Evolutionary conservation across 352 stramenopile genomes (phyloP).

Genomic region (Phytopythium mirpurense): DNA sequence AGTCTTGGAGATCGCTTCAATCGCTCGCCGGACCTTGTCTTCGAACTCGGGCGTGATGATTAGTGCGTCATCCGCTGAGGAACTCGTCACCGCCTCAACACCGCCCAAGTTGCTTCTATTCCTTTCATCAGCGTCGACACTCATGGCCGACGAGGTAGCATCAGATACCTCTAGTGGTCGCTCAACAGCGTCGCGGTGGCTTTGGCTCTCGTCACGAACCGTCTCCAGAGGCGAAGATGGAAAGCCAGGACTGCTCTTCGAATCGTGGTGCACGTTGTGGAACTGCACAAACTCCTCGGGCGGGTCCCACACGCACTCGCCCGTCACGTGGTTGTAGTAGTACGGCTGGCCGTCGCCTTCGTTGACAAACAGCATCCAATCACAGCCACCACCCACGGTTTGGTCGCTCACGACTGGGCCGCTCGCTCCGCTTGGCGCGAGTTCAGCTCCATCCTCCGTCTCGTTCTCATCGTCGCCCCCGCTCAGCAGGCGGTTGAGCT

Average conservation of each 20-base stretch:
- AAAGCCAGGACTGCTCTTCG: neutral
- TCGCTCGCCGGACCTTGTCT: slow-evolving; percentile 43
- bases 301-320: slow-evolving; percentile 61
- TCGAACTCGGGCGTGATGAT: slow-evolving; percentile 42
- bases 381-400: slow-evolving; percentile 3
- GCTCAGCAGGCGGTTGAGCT: slow-evolving; percentile 49
- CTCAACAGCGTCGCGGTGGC: neutral
- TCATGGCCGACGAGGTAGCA: neutral
- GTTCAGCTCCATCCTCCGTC: neutral
- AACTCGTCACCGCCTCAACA: neutral
- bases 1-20: slow-evolving; percentile 36
- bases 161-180: neutral
- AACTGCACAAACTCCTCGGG: slow-evolving; percentile 45
- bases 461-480: slow-evolving; percentile 18
- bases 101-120: neutral
- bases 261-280: slow-evolving; percentile 18
- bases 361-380: slow-evolving; percentile 72
- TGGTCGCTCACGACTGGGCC: neutral
- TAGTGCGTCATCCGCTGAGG: neutral
- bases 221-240: neutral
- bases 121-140: neutral
- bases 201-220: neutral
- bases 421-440: neutral
- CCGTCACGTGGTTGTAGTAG: slow-evolving; percentile 61
- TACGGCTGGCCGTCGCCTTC: slow-evolving; percentile 58